These are phyloP conservation scores for Prunus davidiana DNA, from an alignment of 306 rosid genomes.

Conservation along the genomic window DNA sequence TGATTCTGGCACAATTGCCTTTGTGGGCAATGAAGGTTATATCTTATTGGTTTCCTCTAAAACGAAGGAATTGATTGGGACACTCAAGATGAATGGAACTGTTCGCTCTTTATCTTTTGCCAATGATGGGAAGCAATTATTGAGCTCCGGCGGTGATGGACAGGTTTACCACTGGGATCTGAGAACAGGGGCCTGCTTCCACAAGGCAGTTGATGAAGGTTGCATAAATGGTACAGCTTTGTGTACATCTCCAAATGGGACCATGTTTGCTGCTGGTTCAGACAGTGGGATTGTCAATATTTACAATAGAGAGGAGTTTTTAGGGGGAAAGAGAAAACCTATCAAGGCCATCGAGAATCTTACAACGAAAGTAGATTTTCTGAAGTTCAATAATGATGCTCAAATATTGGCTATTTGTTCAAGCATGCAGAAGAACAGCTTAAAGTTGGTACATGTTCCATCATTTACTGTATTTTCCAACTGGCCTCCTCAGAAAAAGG, in stretches of 20 bases:
- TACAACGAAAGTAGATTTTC: constrained; percentile 49
- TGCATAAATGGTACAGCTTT: constrained; percentile 50
- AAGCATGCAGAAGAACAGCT: constrained; percentile 62
- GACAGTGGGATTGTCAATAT: constrained; percentile 53
- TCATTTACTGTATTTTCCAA: constrained; percentile 72
- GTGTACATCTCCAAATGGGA: constrained; percentile 47
- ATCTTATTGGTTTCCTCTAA: constrained; percentile 81
- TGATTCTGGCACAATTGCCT: constrained; percentile 79
- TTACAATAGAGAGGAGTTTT: constrained; percentile 52
- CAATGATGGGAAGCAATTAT: constrained; percentile 62
- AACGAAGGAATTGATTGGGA: constrained; percentile 77
- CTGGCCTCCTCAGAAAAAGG: constrained; percentile 59
- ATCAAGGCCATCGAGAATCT: constrained; percentile 48
- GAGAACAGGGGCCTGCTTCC: constrained; percentile 73
- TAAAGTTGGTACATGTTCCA: constrained; percentile 71
- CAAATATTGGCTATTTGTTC: constrained; percentile 73
- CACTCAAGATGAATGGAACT: constrained; percentile 90
- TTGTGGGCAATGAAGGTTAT: constrained; percentile 88
- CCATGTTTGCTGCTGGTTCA: constrained; percentile 60
- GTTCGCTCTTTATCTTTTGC: constrained; percentile 77
- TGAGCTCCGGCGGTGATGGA: constrained; percentile 87
- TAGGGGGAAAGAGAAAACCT: constrained; percentile 65
- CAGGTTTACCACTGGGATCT: constrained; percentile 94
- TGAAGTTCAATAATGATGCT: constrained; percentile 55
- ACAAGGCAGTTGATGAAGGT: constrained; percentile 61